Percentiles rank a stretch among this genome's conserved stretches.
These are phyloP conservation scores for Dendrobium officinale DNA, from an alignment of 106 monocot genomes.

Conservation along the genomic window DNA sequence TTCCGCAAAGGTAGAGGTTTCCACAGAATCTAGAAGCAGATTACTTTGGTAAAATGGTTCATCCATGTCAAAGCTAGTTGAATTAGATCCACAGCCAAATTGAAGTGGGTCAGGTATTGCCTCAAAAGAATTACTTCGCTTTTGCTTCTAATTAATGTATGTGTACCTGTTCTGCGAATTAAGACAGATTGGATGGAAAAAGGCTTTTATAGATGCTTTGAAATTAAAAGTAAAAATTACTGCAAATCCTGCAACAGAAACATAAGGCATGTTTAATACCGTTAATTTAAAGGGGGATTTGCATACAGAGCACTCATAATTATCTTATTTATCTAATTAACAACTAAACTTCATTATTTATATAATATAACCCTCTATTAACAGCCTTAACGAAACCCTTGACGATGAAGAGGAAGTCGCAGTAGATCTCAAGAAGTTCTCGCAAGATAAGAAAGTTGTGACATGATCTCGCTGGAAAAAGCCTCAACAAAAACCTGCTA, in stretches of 20 bases:
- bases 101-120: slow-evolving; percentile 23
- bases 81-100: slow-evolving; percentile 23
- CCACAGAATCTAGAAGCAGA: slow-evolving; percentile 9
- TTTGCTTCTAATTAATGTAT: slow-evolving; percentile 16
- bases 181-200: background rate
- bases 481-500: too few relatives aligned
- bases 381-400: too few relatives aligned
- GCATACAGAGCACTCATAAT: too few relatives aligned
- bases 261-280: background rate
- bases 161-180: background rate
- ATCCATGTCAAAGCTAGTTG: slow-evolving; percentile 23
- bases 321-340: too few relatives aligned
- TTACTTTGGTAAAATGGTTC: slow-evolving; percentile 26
- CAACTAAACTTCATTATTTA: too few relatives aligned
- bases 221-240: background rate
- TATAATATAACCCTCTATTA: too few relatives aligned
- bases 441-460: too few relatives aligned
- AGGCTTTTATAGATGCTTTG: background rate
- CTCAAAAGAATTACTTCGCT: slow-evolving; percentile 18
- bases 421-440: too few relatives aligned
- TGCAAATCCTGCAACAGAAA: background rate
- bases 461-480: too few relatives aligned
- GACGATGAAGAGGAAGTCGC: too few relatives aligned
- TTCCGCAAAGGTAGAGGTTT: too few relatives aligned
- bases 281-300: background rate